Percentiles rank a stretch among this genome's conserved stretches.
These are phyloP conservation scores for Exophiala sp. DNA, from an alignment of 2,329 filamentous ascomycete genomes.

Conservation along the genomic window DNA sequence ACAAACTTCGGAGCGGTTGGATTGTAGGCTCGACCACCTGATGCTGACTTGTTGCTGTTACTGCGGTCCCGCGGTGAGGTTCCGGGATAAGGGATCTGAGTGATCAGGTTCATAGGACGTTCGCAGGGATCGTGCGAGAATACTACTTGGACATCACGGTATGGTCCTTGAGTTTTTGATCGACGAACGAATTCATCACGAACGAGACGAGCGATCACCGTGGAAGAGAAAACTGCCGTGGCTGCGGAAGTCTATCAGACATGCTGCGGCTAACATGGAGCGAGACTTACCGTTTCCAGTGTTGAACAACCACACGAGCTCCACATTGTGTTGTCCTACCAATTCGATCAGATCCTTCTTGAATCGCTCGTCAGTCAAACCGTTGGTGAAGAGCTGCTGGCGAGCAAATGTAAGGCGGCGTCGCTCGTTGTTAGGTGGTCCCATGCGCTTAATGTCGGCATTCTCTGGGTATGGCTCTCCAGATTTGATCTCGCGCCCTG, in stretches of 20 bases:
- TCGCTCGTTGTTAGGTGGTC: conserved; percentile 34
- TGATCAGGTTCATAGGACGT: conserved; percentile 34
- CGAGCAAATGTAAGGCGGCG: conserved; percentile 40
- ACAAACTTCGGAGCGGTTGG: conserved; percentile 18
- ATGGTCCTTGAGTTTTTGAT: conserved; percentile 30
- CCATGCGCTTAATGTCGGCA: conserved; percentile 35
- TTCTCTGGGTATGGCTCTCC: conserved; percentile 34
- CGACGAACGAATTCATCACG: conserved; percentile 33
- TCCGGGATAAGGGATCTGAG: conserved; percentile 25
- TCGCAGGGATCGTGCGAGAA: conserved; percentile 40
- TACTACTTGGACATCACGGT: conserved; percentile 34
- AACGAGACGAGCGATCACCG: conserved; percentile 34
- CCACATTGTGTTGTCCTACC: conserved; percentile 36
- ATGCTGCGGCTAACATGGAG: neutral
- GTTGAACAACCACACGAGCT: conserved; percentile 41
- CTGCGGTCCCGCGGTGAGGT: conserved; percentile 17
- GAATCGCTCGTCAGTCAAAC: conserved; percentile 34
- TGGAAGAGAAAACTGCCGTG: conserved; percentile 37
- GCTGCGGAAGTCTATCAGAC: conserved; percentile 28
- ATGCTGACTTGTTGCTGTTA: conserved; percentile 19
- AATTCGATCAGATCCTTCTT: conserved; percentile 33
- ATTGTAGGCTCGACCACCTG: conserved; percentile 19
- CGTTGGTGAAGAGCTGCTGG: conserved; percentile 35
- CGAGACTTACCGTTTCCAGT: conserved; percentile 38
- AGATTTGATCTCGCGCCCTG: conserved; percentile 30